phyloP scores from a whole-genome alignment of 306 rosid species.

The Rubus idaeus region DNA sequence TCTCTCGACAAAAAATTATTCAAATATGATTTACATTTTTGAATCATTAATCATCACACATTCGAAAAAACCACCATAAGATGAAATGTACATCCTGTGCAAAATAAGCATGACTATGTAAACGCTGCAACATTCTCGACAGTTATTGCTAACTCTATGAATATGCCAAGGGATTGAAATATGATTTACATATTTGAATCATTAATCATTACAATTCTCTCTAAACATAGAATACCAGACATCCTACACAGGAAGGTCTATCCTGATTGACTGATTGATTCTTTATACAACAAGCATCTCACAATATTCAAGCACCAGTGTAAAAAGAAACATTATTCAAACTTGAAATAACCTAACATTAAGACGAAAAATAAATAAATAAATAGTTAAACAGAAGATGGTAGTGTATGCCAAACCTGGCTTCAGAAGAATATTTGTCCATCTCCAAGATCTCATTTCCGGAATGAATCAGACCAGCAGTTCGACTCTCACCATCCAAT shows the following conservation, averaged over 20 bases:
- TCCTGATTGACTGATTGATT: background rate
- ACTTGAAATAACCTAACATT: background rate
- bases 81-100: background rate
- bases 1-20: too few species aligned
- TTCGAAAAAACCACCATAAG: background rate
- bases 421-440: conserved; percentile 63
- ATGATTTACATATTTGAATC: background rate
- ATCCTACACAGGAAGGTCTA: background rate
- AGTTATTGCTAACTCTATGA: background rate
- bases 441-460: conserved; percentile 92
- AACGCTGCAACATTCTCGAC: background rate
- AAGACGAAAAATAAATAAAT: background rate
- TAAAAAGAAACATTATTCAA: conserved; percentile 4
- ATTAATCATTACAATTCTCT: background rate
- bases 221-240: background rate
- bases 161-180: too few species aligned
- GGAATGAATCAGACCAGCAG: conserved; percentile 83
- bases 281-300: background rate
- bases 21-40: too few species aligned
- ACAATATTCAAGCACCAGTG: background rate
- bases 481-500: conserved; percentile 89
- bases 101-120: background rate
- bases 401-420: conserved; percentile 47
- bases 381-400: background rate
- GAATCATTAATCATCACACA: too few species aligned